phyloP scores from a whole-genome alignment of 2,329 filamentous ascomycete genomes.

The Xylaria sp. region DNA sequence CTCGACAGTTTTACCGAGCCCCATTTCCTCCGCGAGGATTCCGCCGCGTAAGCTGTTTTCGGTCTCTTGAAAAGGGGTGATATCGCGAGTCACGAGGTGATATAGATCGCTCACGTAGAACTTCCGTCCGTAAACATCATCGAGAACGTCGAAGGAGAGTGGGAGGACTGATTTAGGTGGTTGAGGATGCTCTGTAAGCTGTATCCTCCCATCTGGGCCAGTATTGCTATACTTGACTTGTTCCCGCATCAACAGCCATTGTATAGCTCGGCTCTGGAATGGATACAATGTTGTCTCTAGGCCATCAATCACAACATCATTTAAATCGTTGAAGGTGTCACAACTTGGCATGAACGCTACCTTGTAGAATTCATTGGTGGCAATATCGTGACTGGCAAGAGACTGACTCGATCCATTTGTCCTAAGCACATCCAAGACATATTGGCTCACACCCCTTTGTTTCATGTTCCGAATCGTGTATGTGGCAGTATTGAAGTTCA shows the following conservation, averaged over 20 bases:
- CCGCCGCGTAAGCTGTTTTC: slow-evolving; percentile 65
- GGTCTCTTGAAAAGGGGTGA: slow-evolving; percentile 55
- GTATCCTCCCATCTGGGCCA: slow-evolving; percentile 31
- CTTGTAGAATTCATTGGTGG: slow-evolving; percentile 72
- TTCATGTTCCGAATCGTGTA: slow-evolving; percentile 49
- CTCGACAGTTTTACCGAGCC: slow-evolving; percentile 83
- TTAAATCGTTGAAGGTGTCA: slow-evolving; percentile 51
- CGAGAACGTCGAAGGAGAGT: slow-evolving; percentile 57
- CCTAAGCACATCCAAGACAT: slow-evolving; percentile 53
- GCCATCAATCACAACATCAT: slow-evolving; percentile 56
- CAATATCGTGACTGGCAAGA: slow-evolving; percentile 41
- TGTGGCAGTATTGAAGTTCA: slow-evolving; percentile 58
- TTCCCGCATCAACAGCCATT: slow-evolving; percentile 77
- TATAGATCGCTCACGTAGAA: slow-evolving; percentile 67
- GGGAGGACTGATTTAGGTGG: slow-evolving; percentile 45
- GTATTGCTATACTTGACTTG: slow-evolving; percentile 62
- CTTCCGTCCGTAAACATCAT: slow-evolving; percentile 58
- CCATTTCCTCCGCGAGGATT: slow-evolving; percentile 85
- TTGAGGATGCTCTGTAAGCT: slow-evolving; percentile 46
- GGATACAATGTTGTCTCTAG: slow-evolving; percentile 70
- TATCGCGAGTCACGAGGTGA: slow-evolving; percentile 66
- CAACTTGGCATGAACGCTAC: slow-evolving; percentile 70
- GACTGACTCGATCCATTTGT: slow-evolving; percentile 9
- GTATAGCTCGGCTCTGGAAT: slow-evolving; percentile 76
- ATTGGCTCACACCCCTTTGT: slow-evolving; percentile 51